A percentile compares a stretch with the other conserved stretches of the same genome.
These are phyloP conservation scores for Mucor saturninus DNA, from an alignment of 371 early-diverging fungal species.

Conservation along the genomic window DNA sequence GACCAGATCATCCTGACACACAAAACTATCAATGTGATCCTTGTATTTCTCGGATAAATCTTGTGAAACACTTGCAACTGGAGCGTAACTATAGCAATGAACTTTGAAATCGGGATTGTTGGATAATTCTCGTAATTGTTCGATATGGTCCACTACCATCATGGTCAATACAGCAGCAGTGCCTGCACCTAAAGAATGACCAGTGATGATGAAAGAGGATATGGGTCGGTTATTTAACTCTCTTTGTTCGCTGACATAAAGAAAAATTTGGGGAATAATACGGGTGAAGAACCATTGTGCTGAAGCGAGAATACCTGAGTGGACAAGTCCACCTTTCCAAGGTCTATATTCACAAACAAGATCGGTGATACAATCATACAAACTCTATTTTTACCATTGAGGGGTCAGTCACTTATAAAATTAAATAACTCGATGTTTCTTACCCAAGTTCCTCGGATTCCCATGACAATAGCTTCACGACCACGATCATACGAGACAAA, in stretches of 20 bases:
- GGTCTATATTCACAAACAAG: constrained; percentile 82
- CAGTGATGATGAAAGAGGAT: constrained; percentile 45
- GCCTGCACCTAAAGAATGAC: constrained; percentile 84
- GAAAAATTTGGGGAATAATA: constrained; percentile 70
- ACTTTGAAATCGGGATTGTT: constrained; percentile 50
- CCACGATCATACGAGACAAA: constrained; percentile 75
- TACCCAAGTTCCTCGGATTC: constrained; percentile 88
- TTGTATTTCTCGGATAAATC: constrained; percentile 69
- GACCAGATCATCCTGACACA: constrained; percentile 79
- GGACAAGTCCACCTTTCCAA: constrained; percentile 86
- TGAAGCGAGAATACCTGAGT: constrained; percentile 79
- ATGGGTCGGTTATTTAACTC: constrained; percentile 17
- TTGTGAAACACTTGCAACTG: constrained; percentile 71
- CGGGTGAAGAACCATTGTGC: constrained; percentile 79
- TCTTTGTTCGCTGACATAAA: constrained; percentile 34
- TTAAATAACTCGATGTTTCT: background rate
- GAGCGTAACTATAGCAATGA: constrained; percentile 56
- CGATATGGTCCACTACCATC: constrained; percentile 74
- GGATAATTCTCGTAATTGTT: constrained; percentile 55
- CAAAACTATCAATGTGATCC: constrained; percentile 74
- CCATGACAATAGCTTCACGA: constrained; percentile 71
- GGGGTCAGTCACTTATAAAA: constrained; percentile 40
- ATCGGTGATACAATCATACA: constrained; percentile 53
- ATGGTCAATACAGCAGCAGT: constrained; percentile 80
- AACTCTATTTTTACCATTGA: constrained; percentile 42